Percentiles rank a stretch among this genome's conserved stretches.
Conservation (phyloP, 176 grass and related monocot genomes). For the Aegilops sharonensis region DNA sequence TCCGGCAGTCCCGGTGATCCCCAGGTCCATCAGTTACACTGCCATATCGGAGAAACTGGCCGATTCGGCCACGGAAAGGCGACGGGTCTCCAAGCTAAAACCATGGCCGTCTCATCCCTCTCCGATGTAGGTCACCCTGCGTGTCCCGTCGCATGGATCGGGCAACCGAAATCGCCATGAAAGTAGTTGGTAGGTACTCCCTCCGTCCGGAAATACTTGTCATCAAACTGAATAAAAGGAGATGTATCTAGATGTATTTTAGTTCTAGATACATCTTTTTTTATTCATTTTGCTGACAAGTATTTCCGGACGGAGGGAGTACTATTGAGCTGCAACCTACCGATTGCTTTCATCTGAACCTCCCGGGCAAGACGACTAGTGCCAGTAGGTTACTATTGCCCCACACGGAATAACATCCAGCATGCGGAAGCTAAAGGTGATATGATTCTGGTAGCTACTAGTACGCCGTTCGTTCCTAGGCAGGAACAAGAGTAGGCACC, state of each 20-base stretch:
- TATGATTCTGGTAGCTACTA: neutral
- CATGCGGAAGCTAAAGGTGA: conserved; percentile 10
- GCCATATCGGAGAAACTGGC: neutral
- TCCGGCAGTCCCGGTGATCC: neutral
- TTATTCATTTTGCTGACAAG: too few relatives aligned
- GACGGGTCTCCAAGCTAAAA: neutral
- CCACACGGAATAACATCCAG: neutral
- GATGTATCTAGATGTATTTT: too few relatives aligned
- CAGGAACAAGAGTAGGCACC: conserved; percentile 2
- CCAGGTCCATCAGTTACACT: neutral
- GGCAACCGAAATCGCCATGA: neutral
- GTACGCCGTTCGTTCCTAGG: conserved; percentile 12
- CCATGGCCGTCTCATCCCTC: neutral
- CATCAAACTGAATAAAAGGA: too few relatives aligned
- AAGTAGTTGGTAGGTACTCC: neutral
- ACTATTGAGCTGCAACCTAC: neutral
- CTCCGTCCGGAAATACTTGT: too few relatives aligned
- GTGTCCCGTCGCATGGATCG: neutral
- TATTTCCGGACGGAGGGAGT: too few relatives aligned
- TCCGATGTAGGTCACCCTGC: neutral
- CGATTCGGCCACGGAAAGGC: conserved; percentile 3
- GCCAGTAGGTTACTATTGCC: neutral
- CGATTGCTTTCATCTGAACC: neutral
- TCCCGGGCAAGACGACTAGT: neutral
- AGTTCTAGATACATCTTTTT: too few relatives aligned